phyloP scores from a whole-genome alignment of 371 early-diverging fungal species.

The Quaeritorhiza haematococci region DNA sequence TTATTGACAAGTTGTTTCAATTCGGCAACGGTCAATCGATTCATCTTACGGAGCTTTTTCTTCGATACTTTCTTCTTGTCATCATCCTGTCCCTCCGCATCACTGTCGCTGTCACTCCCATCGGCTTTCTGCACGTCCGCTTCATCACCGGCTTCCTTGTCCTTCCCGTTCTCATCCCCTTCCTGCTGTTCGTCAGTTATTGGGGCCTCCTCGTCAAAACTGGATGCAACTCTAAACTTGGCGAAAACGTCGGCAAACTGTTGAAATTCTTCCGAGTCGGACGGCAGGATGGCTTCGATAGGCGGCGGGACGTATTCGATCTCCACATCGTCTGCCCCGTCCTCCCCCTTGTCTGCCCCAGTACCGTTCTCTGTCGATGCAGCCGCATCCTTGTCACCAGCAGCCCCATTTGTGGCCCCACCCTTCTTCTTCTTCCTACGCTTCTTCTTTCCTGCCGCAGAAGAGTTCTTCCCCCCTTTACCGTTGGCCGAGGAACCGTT shows the following conservation, averaged over 20 bases:
- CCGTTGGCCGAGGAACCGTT: no score
- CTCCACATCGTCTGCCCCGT: conserved; percentile 8
- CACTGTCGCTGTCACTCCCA: conserved; percentile 13
- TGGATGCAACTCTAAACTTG: conserved; percentile 16
- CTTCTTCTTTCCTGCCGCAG: no score
- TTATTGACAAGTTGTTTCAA: conserved; percentile 85
- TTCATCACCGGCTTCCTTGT: conserved; percentile 12
- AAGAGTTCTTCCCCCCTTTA: no score
- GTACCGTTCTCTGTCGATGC: no score
- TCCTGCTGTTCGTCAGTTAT: conserved; percentile 7
- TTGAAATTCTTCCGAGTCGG: background rate
- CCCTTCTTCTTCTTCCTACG: no score
- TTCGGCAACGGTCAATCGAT: conserved; percentile 82
- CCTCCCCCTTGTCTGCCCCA: no score
- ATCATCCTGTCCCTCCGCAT: conserved; percentile 24
- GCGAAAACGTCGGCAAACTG: conserved; percentile 24
- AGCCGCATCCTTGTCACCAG: no score
- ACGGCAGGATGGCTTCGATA: background rate
- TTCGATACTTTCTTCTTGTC: conserved; percentile 39
- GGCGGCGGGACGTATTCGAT: conserved; percentile 30
- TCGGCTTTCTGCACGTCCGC: conserved; percentile 4
- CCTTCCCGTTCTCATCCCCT: conserved; percentile 7
- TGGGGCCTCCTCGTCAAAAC: conserved; percentile 1
- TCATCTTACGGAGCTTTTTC: conserved; percentile 55
- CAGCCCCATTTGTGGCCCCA: no score